Evolutionary conservation across 2,329 filamentous ascomycete species (phyloP), one percentile per base, ranked within the genome.

Genomic region (Hymenoscyphus occultus): DNA sequence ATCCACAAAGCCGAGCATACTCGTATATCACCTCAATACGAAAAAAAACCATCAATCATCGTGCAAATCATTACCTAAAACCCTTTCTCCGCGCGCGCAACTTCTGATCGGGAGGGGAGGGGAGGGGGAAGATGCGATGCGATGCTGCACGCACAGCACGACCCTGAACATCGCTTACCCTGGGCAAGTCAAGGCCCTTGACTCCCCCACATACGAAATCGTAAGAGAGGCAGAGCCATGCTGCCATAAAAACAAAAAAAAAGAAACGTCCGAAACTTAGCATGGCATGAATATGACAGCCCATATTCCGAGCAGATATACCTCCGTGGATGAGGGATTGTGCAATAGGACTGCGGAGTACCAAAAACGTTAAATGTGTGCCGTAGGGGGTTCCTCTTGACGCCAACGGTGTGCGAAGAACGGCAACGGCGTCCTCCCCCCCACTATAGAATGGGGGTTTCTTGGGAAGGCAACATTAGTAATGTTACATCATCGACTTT

Each of bases 51-150:
- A 35, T 35, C 35, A 35, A 35, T 35, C 45, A 19, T 10, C 45
- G 48, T 54, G 48, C 48, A 28, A 54, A 54, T 54, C 48, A 54
- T 54, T 54, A 54, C 48, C 19, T 28, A 19, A 54, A 54, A 54
- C 10, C 48, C 48, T 14, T 54, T 54, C 48, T 54, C 48, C 48
- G 48, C 19, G 48, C 48, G 22, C 48, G 13, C 22, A 35, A 35
- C 9, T 35, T 35, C 22, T 54, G 48, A 54, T 54, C 48, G 19
- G 48, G 22, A 16, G 4, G 45, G 45, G 16, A 19, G n/a, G 45
- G 2, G 45, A 22, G 1, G 22, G 22, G 22, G 22, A 1, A 35
- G 32, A 35, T 35, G 32, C 32, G 32, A 35, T 35, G 7, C 7
- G 32, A 35, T 35, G 32, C 32, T 35, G 32, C 32, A 35, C 32